Evolutionary conservation across 2,329 filamentous ascomycete species (phyloP), one percentile per base, ranked within the genome.

Genomic region (Diaporthe helianthi): DNA sequence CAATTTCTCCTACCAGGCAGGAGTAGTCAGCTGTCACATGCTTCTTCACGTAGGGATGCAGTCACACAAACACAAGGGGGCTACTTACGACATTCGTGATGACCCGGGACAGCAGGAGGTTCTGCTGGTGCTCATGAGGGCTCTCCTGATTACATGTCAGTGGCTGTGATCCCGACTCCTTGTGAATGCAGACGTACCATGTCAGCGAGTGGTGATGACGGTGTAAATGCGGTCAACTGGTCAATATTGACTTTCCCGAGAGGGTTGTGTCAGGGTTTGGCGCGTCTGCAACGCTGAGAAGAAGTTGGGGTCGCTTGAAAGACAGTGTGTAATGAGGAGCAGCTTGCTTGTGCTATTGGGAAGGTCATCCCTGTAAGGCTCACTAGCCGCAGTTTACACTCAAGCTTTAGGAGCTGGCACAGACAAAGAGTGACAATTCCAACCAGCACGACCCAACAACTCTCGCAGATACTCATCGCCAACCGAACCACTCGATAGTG

Each of bases 111-210:
- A 98, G 88, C 76, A 99, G 86, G 65, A 97, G 86, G 77, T 92
- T 97, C 85, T 99, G 95, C 84, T 98, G 96, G 75, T 98, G 94
- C 79, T 98, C 96, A 78, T 99, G 96, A 47, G 96, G 96, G 76
- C 93, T 97, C 81, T 99, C 96, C 95, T 91, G 64, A 29, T 19
- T 2, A 2, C 0, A 24, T 0, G 31, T 10, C 31, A 67, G 52
- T 10, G 10, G n/a, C 9, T 2, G 13, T 5, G 8, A 22, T 22
- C 4, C 1, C 38, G 36, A 26, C 22, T 6, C 3, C 26, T 73
- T 12, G 73, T 53, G 19, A 46, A n/a, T 6, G 24, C 7, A 24
- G 7, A 58, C 67, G 15, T 64, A 71, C 70, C 70, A 71, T 71
- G 22, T 22, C 64, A 19, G 44, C 26, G 17, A 51, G 10, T 31